phyloP scores from a whole-genome alignment of 73 alveolate species.

The Durusdinium trenchii region DNA sequence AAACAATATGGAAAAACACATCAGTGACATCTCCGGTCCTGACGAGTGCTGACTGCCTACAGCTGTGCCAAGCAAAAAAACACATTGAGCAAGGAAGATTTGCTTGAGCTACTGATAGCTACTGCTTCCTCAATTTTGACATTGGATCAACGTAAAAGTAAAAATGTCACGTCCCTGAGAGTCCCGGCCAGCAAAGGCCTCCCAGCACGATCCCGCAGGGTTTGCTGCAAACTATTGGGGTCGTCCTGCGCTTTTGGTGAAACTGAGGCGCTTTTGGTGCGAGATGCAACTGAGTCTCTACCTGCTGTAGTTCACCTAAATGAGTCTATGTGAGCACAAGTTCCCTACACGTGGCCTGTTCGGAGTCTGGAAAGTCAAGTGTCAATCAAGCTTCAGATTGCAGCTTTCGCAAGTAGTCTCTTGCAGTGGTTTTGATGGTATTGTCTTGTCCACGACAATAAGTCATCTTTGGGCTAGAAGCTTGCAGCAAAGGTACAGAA shows the following conservation, averaged over 20 bases:
- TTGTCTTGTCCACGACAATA: too few species aligned
- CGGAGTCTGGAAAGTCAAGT: too few species aligned
- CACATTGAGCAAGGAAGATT: not conserved
- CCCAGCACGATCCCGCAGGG: slow-evolving; percentile 88
- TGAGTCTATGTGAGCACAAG: too few species aligned
- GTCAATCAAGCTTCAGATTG: not conserved
- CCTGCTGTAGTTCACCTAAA: too few species aligned
- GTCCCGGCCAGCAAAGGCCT: slow-evolving; percentile 58
- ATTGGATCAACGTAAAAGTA: not conserved
- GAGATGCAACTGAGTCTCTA: too few species aligned
- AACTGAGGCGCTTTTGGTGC: not conserved
- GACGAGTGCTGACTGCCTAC: slow-evolving; percentile 90
- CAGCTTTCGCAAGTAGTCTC: not conserved
- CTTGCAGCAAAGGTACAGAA: too few species aligned
- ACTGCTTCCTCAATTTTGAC: not conserved
- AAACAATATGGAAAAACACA: too few species aligned
- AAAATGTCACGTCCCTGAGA: not conserved
- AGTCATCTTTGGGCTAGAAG: too few species aligned
- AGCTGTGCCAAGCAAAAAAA: not conserved
- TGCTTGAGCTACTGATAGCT: too few species aligned
- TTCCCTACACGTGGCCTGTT: too few species aligned
- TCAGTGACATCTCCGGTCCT: slow-evolving; percentile 25
- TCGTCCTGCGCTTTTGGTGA: not conserved
- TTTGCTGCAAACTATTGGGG: slow-evolving; percentile 78
- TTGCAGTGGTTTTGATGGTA: too few species aligned